Evolutionary conservation across 306 rosid species (phyloP).

Genomic region (Gillenia trifoliata): DNA sequence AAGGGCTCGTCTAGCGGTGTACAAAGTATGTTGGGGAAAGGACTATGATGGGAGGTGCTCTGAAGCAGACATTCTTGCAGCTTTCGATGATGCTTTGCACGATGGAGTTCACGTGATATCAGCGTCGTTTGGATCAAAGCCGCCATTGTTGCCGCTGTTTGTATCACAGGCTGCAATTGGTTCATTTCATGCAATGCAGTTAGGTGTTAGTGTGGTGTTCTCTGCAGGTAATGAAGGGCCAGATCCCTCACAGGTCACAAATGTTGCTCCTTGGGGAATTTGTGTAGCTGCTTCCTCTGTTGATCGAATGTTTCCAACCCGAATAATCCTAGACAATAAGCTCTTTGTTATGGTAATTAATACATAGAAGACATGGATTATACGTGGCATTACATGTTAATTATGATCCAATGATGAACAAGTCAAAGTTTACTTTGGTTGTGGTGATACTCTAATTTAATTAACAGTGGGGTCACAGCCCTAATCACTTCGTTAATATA

Average conservation of each 20-base stretch:
- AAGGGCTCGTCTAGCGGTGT: conserved; percentile 45
- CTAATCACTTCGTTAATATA: not conserved
- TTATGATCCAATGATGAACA: not conserved
- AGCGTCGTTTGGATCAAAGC: conserved; percentile 35
- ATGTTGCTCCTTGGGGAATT: conserved; percentile 50
- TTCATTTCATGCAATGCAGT: conserved; percentile 52
- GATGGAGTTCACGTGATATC: conserved; percentile 57
- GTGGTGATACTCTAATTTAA: not conserved
- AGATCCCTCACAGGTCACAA: conserved; percentile 38
- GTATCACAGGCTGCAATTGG: conserved; percentile 30
- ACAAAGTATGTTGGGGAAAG: conserved; percentile 52
- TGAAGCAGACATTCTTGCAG: conserved; percentile 51
- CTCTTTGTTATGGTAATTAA: conserved; percentile 23
- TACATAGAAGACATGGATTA: not conserved
- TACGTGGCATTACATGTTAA: not conserved
- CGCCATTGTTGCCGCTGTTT: conserved; percentile 32
- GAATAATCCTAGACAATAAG: conserved; percentile 18
- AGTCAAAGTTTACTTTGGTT: not conserved
- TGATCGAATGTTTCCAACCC: conserved; percentile 43
- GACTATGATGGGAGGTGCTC: conserved; percentile 29
- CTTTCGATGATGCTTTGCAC: conserved; percentile 49
- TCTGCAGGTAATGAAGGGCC: conserved; percentile 52
- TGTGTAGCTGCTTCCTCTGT: conserved; percentile 54
- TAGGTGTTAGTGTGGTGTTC: conserved; percentile 46
- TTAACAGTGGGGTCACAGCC: not conserved